phyloP scores from a whole-genome alignment of 495 filamentous ascomycete genomes.

The Neurospora tetrasperma region DNA sequence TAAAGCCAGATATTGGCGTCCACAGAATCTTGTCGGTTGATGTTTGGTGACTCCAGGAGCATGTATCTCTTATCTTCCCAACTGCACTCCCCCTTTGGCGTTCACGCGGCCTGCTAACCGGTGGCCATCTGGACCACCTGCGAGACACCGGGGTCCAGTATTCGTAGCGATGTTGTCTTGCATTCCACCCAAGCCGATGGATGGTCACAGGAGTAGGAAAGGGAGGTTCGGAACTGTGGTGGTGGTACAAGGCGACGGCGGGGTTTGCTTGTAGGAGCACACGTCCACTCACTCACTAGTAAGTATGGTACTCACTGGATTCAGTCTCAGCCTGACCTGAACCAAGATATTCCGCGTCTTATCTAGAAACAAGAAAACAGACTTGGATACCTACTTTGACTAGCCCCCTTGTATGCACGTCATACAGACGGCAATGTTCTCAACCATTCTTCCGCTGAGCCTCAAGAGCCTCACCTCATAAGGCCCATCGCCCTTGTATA shows the following conservation, averaged over 20 bases:
- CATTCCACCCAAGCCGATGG: not conserved
- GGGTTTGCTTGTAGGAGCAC: not conserved
- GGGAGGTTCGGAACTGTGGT: not conserved
- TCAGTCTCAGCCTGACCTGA: not conserved
- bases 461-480: not conserved
- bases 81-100: not conserved
- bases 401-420: not conserved
- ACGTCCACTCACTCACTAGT: not conserved
- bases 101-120: not conserved
- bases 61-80: not conserved
- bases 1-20: not conserved
- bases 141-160: not conserved
- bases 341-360: not conserved
- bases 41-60: not conserved
- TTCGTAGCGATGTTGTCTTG: not conserved
- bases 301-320: not conserved
- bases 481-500: not conserved
- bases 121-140: not conserved
- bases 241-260: not conserved
- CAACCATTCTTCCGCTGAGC: not conserved
- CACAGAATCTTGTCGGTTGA: not conserved
- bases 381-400: not conserved
- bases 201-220: not conserved
- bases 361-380: not conserved
- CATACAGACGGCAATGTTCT: not conserved